Base-by-base conservation (phyloP, 305 asterid species). In the Fraxinus baroniana region DNA sequence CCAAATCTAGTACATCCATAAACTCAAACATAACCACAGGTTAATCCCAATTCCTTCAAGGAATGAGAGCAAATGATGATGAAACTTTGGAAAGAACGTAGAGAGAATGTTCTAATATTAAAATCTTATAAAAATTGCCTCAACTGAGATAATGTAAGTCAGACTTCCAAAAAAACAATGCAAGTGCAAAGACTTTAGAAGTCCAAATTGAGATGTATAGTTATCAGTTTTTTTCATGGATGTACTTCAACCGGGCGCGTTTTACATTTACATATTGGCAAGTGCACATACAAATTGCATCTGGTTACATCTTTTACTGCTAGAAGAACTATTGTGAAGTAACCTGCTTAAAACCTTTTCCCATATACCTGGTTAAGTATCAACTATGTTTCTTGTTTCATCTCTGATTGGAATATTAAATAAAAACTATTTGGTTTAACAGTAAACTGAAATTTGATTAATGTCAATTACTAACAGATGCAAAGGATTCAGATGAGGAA, bases 61-160 rank as follows among this genome's bases (percentile, higher is more conserved):
- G 78, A 37, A 12, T 10, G 79, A 28, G 36, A 84, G 79, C 74
- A 26, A 70, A 72, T 76, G 55, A 62, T 7, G 33, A 20, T 22
- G 12, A 24, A 33, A 70, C 39, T 49, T 36, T n/a, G 7, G 72
- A 62, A 62, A 26, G 60, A 60, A 46, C 3, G 10, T 62, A 22
- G 26, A 64, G 36, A 80, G 18, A 9, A 78, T 37, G 66, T 35
- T 44, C 72, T 62, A 22, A 62, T 24, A 22, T 9, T 24, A 24
- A 62, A 20, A 24, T 62, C 33, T 24, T 1, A 22, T 3, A 62
- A 22, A 44, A 35, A 12, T 6, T 30, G 74, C 60, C 39, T 36
- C 68, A 15, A 24, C 75, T 60, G 72, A 46, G 77, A 6, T 52
- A 80, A 9, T 62, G 72, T 22, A 35, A 35, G 71, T 0, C 22